These are phyloP conservation scores for Physcia stellaris DNA, from an alignment of 495 filamentous ascomycete genomes.

Conservation along the genomic window DNA sequence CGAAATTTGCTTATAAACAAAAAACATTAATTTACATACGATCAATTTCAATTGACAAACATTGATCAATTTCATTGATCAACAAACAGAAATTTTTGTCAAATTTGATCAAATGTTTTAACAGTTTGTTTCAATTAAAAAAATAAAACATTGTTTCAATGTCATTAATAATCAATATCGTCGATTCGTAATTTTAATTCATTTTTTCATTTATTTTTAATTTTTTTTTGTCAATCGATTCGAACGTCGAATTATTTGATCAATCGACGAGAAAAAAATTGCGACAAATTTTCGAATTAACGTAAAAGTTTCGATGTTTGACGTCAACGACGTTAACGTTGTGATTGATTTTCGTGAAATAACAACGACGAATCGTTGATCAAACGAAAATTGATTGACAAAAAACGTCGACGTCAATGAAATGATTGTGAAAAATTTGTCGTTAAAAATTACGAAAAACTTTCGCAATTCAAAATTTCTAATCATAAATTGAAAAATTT, in stretches of 20 bases:
- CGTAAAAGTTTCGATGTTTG: too few relatives aligned
- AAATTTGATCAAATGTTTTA: neutral
- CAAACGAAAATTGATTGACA: neutral
- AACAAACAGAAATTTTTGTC: neutral
- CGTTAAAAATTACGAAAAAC: too few relatives aligned
- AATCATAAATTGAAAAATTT: neutral
- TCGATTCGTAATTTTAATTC: neutral
- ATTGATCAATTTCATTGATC: constrained; percentile 1
- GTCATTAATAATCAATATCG: neutral
- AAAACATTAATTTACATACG: neutral
- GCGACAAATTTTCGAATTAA: too few relatives aligned
- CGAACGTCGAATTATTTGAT: too few relatives aligned
- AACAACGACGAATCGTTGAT: neutral
- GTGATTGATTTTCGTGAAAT: neutral
- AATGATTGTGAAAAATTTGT: neutral
- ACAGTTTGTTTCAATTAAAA: too few relatives aligned
- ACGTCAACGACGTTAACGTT: too few relatives aligned
- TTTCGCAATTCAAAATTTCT: neutral
- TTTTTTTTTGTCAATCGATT: too few relatives aligned
- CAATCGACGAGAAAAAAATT: too few relatives aligned
- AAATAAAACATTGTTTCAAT: too few relatives aligned
- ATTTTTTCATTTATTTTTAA: too few relatives aligned
- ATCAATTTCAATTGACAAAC: constrained; percentile 1
- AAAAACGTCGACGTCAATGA: too few relatives aligned
- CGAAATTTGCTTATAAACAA: too few relatives aligned